A percentile compares a stretch with the other conserved stretches of the same genome.
phyloP scores from a whole-genome alignment of 2,329 filamentous ascomycete genomes.

The Monosporascus sp. region DNA sequence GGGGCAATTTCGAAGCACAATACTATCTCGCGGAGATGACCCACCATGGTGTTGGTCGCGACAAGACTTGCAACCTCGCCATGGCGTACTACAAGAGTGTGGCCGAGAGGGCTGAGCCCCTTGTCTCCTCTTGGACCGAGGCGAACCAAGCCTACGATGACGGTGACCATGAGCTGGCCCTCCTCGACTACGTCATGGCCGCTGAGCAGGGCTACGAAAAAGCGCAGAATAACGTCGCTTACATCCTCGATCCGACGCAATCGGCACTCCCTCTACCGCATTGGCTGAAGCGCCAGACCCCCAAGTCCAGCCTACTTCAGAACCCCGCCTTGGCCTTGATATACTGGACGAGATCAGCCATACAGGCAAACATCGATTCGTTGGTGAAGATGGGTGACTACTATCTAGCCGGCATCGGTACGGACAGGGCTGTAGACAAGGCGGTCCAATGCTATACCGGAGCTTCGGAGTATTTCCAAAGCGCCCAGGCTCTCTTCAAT shows the following conservation, averaged over 20 bases:
- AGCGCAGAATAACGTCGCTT: conserved; percentile 86
- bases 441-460: conserved; percentile 90
- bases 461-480: conserved; percentile 85
- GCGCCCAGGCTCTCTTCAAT: conserved; percentile 94
- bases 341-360: conserved; percentile 92
- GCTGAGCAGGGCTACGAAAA: conserved; percentile 90
- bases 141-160: conserved; percentile 77
- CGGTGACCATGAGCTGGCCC: conserved; percentile 72
- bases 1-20: conserved; percentile 80
- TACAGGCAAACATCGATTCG: conserved; percentile 88
- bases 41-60: conserved; percentile 71
- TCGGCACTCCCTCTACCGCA: conserved; percentile 53
- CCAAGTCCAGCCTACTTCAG: conserved; percentile 36
- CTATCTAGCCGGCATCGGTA: conserved; percentile 78
- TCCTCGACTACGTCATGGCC: conserved; percentile 78
- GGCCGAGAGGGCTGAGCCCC: conserved; percentile 64
- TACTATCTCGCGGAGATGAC: conserved; percentile 90
- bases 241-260: conserved; percentile 69
- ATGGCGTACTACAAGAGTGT: conserved; percentile 79
- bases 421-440: conserved; percentile 68
- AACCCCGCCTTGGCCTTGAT: conserved; percentile 66
- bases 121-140: conserved; percentile 75
- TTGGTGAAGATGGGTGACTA: conserved; percentile 99
- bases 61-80: conserved; percentile 71
- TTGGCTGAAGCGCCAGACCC: conserved; percentile 41